These are phyloP conservation scores for Cinchona pubescens DNA, from an alignment of 257 asterid species.

Conservation along the genomic window DNA sequence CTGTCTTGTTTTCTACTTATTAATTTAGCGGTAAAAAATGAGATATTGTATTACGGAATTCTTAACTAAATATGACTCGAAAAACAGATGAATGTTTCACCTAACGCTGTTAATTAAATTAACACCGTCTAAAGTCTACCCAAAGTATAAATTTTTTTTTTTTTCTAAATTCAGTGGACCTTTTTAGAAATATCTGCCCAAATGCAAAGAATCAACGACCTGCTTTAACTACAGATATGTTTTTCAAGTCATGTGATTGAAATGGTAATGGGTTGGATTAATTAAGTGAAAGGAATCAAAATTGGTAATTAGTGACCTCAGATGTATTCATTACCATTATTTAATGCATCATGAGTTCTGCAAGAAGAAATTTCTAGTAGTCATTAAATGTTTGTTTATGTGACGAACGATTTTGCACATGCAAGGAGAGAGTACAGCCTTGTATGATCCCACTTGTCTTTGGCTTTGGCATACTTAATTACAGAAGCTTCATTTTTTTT, in stretches of 20 bases:
- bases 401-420: neutral
- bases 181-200: no score
- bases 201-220: no score
- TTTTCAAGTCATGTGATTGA: slow-evolving; percentile 8
- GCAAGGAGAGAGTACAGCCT: neutral
- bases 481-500: no score
- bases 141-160: no score
- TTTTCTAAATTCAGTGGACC: no score
- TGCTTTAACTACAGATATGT: neutral
- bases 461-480: neutral
- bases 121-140: no score
- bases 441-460: neutral
- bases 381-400: neutral
- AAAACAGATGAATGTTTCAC: no score
- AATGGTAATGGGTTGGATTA: neutral
- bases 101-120: no score
- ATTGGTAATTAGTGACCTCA: slow-evolving; percentile 7
- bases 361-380: neutral
- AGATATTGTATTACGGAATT: no score
- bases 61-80: no score
- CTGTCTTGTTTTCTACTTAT: no score
- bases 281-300: slow-evolving; percentile 2
- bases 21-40: no score
- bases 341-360: neutral
- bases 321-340: neutral